Percentiles rank a stretch among this genome's conserved stretches.
Conservation (phyloP, 768 basidiomycete species). For the Termitomyces sp. region DNA sequence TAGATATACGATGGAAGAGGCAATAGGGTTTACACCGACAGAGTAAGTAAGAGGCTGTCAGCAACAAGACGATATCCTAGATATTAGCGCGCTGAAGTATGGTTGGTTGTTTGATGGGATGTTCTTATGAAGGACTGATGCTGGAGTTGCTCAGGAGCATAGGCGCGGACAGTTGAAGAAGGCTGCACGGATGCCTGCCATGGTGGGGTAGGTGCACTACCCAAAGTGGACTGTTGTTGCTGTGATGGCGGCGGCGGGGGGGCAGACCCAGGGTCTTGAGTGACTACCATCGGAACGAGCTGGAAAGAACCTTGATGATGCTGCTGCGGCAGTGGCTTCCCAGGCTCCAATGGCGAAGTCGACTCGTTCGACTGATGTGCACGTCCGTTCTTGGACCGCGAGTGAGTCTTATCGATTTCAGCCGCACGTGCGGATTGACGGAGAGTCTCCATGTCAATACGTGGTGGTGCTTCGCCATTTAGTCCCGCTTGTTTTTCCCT, state of each 20-base stretch:
- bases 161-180: slow-evolving; percentile 15
- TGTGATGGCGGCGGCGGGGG: slow-evolving; percentile 14
- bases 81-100: slow-evolving; percentile 20
- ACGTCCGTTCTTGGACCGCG: slow-evolving; percentile 17
- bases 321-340: slow-evolving; percentile 24
- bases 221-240: slow-evolving; percentile 10
- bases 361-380: slow-evolving; percentile 24
- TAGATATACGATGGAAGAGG: neutral
- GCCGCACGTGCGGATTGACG: slow-evolving; percentile 67
- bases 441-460: slow-evolving; percentile 71
- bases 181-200: slow-evolving; percentile 20
- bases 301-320: slow-evolving; percentile 63
- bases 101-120: slow-evolving; percentile 21
- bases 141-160: slow-evolving; percentile 29
- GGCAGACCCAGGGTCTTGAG: slow-evolving; percentile 9
- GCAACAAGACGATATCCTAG: slow-evolving; percentile 13
- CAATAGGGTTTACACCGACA: slow-evolving; percentile 6
- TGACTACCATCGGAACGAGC: slow-evolving; percentile 30
- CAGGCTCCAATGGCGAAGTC: slow-evolving; percentile 25
- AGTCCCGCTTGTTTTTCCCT: slow-evolving; percentile 56
- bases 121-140: slow-evolving; percentile 33
- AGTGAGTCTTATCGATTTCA: slow-evolving; percentile 34
- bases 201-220: slow-evolving; percentile 23
- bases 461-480: slow-evolving; percentile 49
- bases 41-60: slow-evolving; percentile 7